A percentile compares a stretch with the other conserved stretches of the same genome.
Evolutionary conservation across 2,329 filamentous ascomycete species (phyloP).

Genomic region (Ophiocordyceps sinensis): DNA sequence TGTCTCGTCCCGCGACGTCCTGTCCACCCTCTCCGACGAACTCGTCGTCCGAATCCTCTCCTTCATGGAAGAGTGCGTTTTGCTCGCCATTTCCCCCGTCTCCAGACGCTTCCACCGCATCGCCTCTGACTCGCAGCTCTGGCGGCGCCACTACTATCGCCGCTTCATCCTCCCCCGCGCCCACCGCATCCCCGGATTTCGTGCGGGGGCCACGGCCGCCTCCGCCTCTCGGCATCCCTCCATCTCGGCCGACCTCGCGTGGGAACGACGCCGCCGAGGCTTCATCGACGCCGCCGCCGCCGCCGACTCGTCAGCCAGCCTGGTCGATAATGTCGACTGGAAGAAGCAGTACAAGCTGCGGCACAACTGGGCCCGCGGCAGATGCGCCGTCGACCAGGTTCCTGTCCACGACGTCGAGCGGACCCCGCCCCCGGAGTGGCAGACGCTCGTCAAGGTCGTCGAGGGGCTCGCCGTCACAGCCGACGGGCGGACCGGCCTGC

Average conservation of each 20-base stretch:
- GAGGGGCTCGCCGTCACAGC: constrained; percentile 67
- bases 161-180: constrained; percentile 76
- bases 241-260: constrained; percentile 3
- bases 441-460: constrained; percentile 63
- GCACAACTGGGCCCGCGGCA: constrained; percentile 81
- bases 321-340: constrained; percentile 47
- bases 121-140: constrained; percentile 70
- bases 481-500: constrained; percentile 53
- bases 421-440: constrained; percentile 17
- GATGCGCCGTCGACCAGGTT: constrained; percentile 68
- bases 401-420: constrained; percentile 32
- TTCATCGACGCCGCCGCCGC: background rate
- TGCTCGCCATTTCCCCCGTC: constrained; percentile 49
- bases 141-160: constrained; percentile 79
- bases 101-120: constrained; percentile 63
- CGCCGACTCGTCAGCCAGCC: background rate
- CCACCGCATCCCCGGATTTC: constrained; percentile 56
- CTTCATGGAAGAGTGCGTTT: constrained; percentile 52
- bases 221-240: constrained; percentile 25
- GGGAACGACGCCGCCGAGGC: constrained; percentile 13
- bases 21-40: constrained; percentile 74
- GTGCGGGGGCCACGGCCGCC: constrained; percentile 16
- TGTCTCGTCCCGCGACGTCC: constrained; percentile 30
- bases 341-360: constrained; percentile 77
- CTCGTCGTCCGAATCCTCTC: constrained; percentile 73